Conservation (phyloP, 768 basidiomycete species). For the Pleurotus pulmonarius region DNA sequence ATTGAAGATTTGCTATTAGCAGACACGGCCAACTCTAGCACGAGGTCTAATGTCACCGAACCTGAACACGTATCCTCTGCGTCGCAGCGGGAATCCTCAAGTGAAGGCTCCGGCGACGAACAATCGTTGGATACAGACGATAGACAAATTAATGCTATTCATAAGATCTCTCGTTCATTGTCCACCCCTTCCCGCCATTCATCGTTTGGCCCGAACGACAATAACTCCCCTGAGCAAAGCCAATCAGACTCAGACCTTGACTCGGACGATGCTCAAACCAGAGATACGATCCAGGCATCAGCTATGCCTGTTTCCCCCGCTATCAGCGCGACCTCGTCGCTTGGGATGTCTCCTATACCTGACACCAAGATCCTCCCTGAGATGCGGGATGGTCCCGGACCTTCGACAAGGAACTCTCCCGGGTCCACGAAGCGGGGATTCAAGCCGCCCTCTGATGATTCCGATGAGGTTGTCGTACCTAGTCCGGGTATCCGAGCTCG, state of each 20-base stretch:
- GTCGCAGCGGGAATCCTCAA: not conserved
- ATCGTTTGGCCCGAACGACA: not conserved
- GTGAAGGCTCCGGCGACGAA: not conserved
- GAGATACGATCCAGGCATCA: not conserved
- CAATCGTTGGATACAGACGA: not conserved
- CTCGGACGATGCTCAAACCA: not conserved
- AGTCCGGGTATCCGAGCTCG: not conserved
- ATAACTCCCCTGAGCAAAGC: not conserved
- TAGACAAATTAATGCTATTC: not conserved
- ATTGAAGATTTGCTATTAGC: not conserved
- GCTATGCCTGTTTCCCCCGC: not conserved
- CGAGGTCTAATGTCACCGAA: not conserved
- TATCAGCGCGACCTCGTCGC: not conserved
- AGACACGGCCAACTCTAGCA: not conserved
- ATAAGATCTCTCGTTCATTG: not conserved
- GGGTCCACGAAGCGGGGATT: not conserved
- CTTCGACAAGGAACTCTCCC: not conserved
- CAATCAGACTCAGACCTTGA: not conserved
- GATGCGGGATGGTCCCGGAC: not conserved
- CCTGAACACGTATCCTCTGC: not conserved
- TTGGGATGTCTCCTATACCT: not conserved
- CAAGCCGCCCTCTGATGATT: not conserved
- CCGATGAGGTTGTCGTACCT: not conserved
- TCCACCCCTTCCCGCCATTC: not conserved
- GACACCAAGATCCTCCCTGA: not conserved